phyloP scores from a whole-genome alignment of 371 early-diverging fungal genomes.

The Apophysomyces ossiformis region DNA sequence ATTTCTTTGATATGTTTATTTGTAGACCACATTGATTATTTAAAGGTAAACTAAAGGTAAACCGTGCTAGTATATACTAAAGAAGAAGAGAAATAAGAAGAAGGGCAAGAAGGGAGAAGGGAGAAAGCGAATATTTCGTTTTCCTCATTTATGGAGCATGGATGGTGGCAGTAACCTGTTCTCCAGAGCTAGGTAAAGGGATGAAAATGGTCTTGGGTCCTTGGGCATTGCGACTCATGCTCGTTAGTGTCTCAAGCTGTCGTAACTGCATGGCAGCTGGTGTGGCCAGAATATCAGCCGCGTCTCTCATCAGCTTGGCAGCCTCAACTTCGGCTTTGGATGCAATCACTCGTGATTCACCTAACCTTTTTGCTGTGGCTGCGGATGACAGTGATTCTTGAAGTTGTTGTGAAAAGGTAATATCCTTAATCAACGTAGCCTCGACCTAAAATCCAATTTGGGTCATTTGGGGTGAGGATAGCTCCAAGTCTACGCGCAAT shows the following conservation, averaged over 20 bases:
- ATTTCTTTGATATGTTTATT: neutral
- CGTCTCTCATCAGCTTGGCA: slow-evolving; percentile 93
- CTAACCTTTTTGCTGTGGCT: slow-evolving; percentile 86
- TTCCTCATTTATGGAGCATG: neutral
- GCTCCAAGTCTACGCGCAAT: neutral
- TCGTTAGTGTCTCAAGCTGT: slow-evolving; percentile 81
- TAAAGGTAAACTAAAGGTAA: slow-evolving; percentile 1
- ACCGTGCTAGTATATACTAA: slow-evolving; percentile 6
- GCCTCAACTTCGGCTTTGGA: slow-evolving; percentile 92
- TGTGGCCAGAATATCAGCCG: slow-evolving; percentile 73
- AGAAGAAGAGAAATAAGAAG: neutral
- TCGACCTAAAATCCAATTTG: slow-evolving; percentile 48
- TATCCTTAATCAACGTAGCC: slow-evolving; percentile 86
- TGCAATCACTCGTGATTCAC: slow-evolving; percentile 88
- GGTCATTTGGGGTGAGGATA: too few relatives aligned
- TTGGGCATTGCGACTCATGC: slow-evolving; percentile 72
- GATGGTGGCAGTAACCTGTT: neutral
- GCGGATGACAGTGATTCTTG: slow-evolving; percentile 86
- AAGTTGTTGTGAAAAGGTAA: slow-evolving; percentile 72
- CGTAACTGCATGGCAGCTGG: slow-evolving; percentile 88
- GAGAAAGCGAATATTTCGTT: too few relatives aligned
- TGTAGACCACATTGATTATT: neutral
- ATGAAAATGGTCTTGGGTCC: slow-evolving; percentile 77
- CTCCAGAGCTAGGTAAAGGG: slow-evolving; percentile 43
- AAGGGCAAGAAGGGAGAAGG: too few relatives aligned